These are phyloP conservation scores for Coix lacrymajobi DNA, from an alignment of 176 grass and related monocot genomes.

Conservation along the genomic window DNA sequence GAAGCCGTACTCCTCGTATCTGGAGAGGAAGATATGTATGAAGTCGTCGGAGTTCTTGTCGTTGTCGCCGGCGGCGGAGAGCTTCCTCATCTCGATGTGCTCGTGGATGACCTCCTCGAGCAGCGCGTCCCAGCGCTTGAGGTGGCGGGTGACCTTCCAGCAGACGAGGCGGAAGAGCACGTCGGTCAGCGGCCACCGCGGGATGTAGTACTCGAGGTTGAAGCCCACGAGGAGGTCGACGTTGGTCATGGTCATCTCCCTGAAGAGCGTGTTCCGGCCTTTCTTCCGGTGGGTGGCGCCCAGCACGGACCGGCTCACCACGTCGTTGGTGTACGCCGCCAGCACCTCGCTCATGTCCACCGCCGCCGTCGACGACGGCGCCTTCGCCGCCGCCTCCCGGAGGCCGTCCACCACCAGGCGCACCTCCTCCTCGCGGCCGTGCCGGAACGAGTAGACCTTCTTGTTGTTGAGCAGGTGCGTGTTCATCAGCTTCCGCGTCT, in stretches of 20 bases:
- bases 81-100: not conserved
- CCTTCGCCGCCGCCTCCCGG: not conserved
- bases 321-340: not conserved
- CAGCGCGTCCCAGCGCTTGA: not conserved
- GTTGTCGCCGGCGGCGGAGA: not conserved
- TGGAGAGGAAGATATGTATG: not conserved
- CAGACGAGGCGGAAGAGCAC: not conserved
- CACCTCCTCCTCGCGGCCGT: not conserved
- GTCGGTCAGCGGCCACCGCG: not conserved
- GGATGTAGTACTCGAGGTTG: not conserved
- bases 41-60: not conserved
- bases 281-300: not conserved
- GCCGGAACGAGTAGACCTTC: not conserved
- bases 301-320: not conserved
- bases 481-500: not conserved
- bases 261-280: constrained; percentile 2
- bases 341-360: constrained; percentile 2
- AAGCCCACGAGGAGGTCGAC: not conserved
- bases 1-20: not conserved
- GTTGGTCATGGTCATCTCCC: not conserved
- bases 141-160: not conserved
- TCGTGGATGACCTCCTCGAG: not conserved
- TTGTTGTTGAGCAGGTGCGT: not conserved
- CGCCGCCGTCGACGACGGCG: not conserved
- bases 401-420: not conserved